Base-by-base conservation (phyloP, 768 basidiomycete species). In the Pluteus cervinus region DNA sequence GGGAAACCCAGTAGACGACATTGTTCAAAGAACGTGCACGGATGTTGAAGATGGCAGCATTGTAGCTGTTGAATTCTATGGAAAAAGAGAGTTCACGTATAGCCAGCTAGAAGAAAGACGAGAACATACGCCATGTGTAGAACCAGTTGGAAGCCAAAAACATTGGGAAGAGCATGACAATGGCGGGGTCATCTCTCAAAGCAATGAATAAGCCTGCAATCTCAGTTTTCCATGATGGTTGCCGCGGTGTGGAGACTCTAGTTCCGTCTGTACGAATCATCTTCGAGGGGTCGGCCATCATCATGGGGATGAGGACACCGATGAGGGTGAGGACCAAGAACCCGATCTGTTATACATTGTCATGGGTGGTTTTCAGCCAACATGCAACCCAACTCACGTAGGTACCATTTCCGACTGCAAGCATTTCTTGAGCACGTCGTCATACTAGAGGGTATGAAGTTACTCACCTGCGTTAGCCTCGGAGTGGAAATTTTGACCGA, bases 131-230 rank as follows among this genome's bases (percentile, higher is more conserved):
- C 83, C 83, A 88, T 2, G 86, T 81, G 52, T 87, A 87, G 61
- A 87, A 87, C 74, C 82, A 88, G 55, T 88, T 88, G 28, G 79
- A 82, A 6, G 82, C 76, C 38, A 87, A 76, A 59, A 89, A 88
- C 80, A 89, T 84, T 9, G 87, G 88, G 65, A 90, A 85, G 14
- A 89, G 69, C 4, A 86, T 61, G 11, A 88, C 42, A 48, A 91
- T 76, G 60, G 69, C 65, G 0, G 83, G 84, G 50, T 90, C 87
- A 9, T 73, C 79, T 39, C 62, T 70, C 29, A 91, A 63, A 2
- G 81, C 74, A 31, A 81, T 47, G 60, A 71, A 86, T 15, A 90
- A 71, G 8, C 80, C 79, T 43, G 69, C 67, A 36, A 90, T 61
- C 54, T 90, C 87, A 14, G 71, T 68, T 51, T 74, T 84, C 86